Percentiles rank a stretch among this genome's conserved stretches.
These are phyloP conservation scores for Didymellaceae sp. DNA, from an alignment of 2,329 filamentous ascomycete genomes.

Conservation along the genomic window DNA sequence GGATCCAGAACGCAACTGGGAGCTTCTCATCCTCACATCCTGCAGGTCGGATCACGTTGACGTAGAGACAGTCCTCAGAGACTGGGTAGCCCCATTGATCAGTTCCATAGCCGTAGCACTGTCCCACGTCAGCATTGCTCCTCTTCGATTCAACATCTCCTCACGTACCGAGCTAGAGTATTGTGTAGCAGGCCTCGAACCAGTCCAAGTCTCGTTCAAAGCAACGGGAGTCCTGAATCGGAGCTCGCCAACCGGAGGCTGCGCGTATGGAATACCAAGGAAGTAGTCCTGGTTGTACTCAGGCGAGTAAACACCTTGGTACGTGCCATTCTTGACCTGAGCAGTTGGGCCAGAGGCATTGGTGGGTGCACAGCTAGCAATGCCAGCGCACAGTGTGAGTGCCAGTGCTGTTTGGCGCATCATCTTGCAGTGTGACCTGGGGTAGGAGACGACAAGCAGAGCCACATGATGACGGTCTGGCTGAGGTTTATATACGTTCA, in stretches of 20 bases:
- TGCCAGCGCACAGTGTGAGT: slow-evolving; percentile 20
- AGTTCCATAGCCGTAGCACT: slow-evolving; percentile 48
- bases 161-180: slow-evolving; percentile 30
- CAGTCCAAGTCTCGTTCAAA: slow-evolving; percentile 52
- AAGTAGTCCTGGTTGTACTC: slow-evolving; percentile 56
- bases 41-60: slow-evolving; percentile 59
- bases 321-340: slow-evolving; percentile 53
- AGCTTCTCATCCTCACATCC: slow-evolving; percentile 47
- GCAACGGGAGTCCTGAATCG: slow-evolving; percentile 59
- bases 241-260: slow-evolving; percentile 50
- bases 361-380: slow-evolving; percentile 18
- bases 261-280: slow-evolving; percentile 58
- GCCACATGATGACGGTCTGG: not conserved
- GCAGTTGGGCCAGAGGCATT: slow-evolving; percentile 38
- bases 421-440: slow-evolving; percentile 18
- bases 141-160: not conserved
- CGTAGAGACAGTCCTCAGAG: slow-evolving; percentile 59
- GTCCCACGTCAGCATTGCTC: slow-evolving; percentile 3
- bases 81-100: slow-evolving; percentile 55
- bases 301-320: slow-evolving; percentile 46
- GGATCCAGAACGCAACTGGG: slow-evolving; percentile 63
- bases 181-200: slow-evolving; percentile 47
- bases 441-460: slow-evolving; percentile 46
- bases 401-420: slow-evolving; percentile 20
- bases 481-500: slow-evolving; percentile 6